phyloP scores from a whole-genome alignment of 176 grass and related monocot species.

The Carex cristatella region DNA sequence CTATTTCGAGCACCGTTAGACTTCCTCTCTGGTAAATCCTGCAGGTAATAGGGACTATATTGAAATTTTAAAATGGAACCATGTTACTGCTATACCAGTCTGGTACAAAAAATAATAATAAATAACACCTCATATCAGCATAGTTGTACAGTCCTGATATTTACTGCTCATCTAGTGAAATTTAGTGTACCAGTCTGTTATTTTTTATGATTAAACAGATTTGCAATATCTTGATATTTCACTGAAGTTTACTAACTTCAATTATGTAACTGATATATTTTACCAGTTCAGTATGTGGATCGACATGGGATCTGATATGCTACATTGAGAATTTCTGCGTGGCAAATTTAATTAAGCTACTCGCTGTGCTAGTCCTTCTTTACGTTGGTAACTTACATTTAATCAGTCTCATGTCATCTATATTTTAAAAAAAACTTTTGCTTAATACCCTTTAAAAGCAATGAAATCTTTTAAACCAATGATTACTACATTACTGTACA shows the following conservation, averaged over 20 bases:
- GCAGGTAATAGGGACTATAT: constrained; percentile 29
- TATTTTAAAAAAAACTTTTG: neutral
- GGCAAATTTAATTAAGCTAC: constrained; percentile 41
- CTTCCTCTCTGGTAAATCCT: constrained; percentile 55
- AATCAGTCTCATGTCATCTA: neutral
- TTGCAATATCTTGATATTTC: neutral
- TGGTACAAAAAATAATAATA: neutral
- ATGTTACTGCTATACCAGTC: neutral
- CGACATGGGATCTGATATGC: constrained; percentile 56
- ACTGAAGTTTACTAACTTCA: neutral
- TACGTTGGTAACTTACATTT: constrained; percentile 35
- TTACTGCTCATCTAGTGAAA: neutral
- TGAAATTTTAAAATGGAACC: no score
- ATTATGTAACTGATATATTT: neutral
- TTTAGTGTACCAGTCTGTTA: neutral
- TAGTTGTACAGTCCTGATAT: neutral
- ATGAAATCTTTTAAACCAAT: neutral
- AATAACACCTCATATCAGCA: neutral
- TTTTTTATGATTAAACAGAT: neutral
- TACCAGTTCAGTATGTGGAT: constrained; percentile 35
- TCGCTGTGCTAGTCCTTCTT: constrained; percentile 36
- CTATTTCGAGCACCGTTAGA: constrained; percentile 41
- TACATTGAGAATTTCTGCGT: constrained; percentile 64
- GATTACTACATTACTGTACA: neutral
- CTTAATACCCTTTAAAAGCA: neutral